Evolutionary conservation across 2,329 filamentous ascomycete species (phyloP).

Genomic region (Arthrinium phaeospermum): DNA sequence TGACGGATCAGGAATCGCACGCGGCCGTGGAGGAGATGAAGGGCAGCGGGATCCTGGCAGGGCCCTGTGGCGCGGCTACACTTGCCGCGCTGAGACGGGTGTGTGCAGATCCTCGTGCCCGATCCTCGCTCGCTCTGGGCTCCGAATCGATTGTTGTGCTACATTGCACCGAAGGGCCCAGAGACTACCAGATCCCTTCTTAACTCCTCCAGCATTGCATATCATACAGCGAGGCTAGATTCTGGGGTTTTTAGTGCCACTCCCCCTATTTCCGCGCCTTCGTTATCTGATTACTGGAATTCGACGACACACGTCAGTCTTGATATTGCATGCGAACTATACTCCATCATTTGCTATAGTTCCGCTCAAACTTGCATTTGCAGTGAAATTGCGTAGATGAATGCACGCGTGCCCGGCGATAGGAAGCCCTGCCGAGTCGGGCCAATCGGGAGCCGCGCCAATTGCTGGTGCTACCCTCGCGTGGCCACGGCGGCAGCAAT

Average conservation of each 20-base stretch:
- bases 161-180: constrained; percentile 68
- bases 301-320: neutral
- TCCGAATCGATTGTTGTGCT: constrained; percentile 65
- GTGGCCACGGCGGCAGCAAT: neutral
- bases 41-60: constrained; percentile 32
- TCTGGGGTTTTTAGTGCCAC: neutral
- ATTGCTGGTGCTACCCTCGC: neutral
- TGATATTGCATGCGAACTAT: neutral
- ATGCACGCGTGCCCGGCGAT: neutral
- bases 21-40: constrained; percentile 60
- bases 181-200: constrained; percentile 55
- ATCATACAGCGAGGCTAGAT: neutral
- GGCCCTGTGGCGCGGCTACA: constrained; percentile 47
- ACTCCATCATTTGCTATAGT: neutral
- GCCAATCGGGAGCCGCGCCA: neutral
- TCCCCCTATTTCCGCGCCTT: neutral
- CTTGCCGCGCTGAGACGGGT: constrained; percentile 61
- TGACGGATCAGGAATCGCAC: constrained; percentile 69
- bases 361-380: neutral
- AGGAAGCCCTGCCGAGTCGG: neutral
- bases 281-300: neutral
- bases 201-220: neutral
- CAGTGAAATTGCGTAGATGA: neutral
- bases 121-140: constrained; percentile 44
- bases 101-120: constrained; percentile 35